Evolutionary conservation across 306 rosid species (phyloP).

Genomic region (Prunus mume): DNA sequence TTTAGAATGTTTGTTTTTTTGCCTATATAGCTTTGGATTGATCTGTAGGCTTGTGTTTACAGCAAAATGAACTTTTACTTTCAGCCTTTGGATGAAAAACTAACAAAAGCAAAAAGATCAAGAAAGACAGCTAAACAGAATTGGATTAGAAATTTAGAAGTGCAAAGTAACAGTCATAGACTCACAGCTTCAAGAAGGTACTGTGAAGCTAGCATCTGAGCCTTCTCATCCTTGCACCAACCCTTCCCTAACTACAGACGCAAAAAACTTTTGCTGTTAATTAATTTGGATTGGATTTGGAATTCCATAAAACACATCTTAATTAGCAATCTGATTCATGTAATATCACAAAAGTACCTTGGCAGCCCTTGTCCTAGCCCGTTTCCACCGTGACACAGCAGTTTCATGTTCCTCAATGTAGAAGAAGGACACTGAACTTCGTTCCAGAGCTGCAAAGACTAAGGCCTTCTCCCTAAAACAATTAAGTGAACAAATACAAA

Average conservation of each 20-base stretch:
- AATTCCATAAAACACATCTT: not conserved
- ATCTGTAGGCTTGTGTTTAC: too few species aligned
- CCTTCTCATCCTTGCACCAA: slow-evolving; percentile 45
- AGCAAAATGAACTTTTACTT: too few species aligned
- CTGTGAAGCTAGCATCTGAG: slow-evolving; percentile 50
- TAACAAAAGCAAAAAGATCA: too few species aligned
- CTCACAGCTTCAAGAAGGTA: slow-evolving; percentile 65
- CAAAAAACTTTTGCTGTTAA: not conserved
- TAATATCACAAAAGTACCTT: slow-evolving; percentile 28
- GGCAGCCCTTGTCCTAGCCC: slow-evolving; percentile 49
- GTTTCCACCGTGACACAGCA: slow-evolving; percentile 39
- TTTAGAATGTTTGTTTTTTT: too few species aligned
- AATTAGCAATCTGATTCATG: not conserved
- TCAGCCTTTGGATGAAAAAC: too few species aligned
- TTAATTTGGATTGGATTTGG: not conserved
- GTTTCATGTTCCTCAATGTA: slow-evolving; percentile 41
- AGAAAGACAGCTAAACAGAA: not conserved
- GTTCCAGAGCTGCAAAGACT: slow-evolving; percentile 38
- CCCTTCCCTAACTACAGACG: slow-evolving; percentile 48
- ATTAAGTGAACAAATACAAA: not conserved
- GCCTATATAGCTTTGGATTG: too few species aligned
- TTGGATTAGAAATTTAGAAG: not conserved
- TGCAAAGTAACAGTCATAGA: not conserved
- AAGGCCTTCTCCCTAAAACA: slow-evolving; percentile 51
- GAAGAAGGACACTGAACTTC: slow-evolving; percentile 46